phyloP scores from a whole-genome alignment of 352 stramenopile species.

The Globisporangium paddicum region DNA sequence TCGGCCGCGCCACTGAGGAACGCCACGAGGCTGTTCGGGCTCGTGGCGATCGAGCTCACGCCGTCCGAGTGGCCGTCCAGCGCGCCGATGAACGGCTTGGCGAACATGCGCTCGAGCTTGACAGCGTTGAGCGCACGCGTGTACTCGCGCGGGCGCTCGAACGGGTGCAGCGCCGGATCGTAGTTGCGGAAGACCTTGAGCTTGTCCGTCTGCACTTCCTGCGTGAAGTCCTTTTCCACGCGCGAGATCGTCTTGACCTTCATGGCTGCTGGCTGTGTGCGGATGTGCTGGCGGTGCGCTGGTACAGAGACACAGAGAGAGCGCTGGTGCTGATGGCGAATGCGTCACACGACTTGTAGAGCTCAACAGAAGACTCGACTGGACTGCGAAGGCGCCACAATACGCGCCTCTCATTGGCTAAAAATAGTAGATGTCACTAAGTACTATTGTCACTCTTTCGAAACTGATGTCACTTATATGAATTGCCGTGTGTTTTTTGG shows the following conservation, averaged over 20 bases:
- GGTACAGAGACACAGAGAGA: neutral
- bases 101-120: conserved; percentile 99
- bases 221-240: conserved; percentile 92
- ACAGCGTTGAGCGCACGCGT: conserved; percentile 95
- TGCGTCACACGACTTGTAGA: conserved; percentile 1
- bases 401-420: neutral
- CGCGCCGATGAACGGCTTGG: conserved; percentile 97
- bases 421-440: neutral
- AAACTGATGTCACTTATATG: conserved; percentile 5
- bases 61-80: conserved; percentile 97
- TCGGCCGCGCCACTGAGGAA: conserved; percentile 89
- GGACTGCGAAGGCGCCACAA: neutral
- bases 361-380: conserved; percentile 1
- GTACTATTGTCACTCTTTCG: too few species aligned
- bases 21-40: conserved; percentile 85
- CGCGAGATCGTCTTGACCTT: conserved; percentile 99
- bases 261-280: conserved; percentile 62
- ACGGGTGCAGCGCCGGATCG: conserved; percentile 93
- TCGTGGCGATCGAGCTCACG: conserved; percentile 92
- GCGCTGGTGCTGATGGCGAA: conserved; percentile 1
- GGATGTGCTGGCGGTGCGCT: neutral
- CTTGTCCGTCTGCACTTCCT: conserved; percentile 92
- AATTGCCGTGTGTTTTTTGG: neutral
- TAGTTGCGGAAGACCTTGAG: conserved; percentile 96
- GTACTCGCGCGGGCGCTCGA: conserved; percentile 93